Evolutionary conservation across 192 early-diverging fungal species (phyloP).

Genomic region (Coemansia furcata): DNA sequence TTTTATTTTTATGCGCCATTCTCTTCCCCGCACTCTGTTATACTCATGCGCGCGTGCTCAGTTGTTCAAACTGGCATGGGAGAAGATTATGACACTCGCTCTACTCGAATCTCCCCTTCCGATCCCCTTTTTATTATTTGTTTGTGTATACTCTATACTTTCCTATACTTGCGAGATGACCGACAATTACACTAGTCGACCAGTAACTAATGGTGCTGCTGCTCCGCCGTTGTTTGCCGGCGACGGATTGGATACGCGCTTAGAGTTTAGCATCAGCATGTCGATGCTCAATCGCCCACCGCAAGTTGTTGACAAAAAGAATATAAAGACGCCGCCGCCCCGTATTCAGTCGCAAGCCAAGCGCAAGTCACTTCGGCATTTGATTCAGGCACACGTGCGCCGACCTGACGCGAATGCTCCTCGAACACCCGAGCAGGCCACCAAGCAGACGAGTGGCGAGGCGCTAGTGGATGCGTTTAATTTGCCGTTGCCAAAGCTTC

Average conservation of each 20-base stretch:
- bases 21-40: too few relatives aligned
- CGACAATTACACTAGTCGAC: neutral
- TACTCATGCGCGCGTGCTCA: too few relatives aligned
- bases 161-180: neutral
- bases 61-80: too few relatives aligned
- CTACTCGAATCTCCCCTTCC: neutral
- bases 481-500: constrained; percentile 15
- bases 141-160: neutral
- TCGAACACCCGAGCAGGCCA: neutral
- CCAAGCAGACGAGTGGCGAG: neutral
- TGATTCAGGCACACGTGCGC: neutral
- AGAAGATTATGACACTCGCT: too few relatives aligned
- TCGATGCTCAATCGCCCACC: constrained; percentile 12
- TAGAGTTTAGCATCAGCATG: constrained; percentile 27
- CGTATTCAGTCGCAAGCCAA: constrained; percentile 3
- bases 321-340: neutral
- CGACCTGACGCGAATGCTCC: neutral
- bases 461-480: neutral
- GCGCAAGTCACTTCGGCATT: constrained; percentile 3
- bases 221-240: constrained; percentile 2
- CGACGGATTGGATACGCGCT: neutral
- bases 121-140: neutral
- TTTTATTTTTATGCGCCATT: too few relatives aligned
- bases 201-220: neutral
- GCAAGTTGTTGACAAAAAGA: neutral